phyloP scores from a whole-genome alignment of 139 green algal species.

The Closterium sp. region DNA sequence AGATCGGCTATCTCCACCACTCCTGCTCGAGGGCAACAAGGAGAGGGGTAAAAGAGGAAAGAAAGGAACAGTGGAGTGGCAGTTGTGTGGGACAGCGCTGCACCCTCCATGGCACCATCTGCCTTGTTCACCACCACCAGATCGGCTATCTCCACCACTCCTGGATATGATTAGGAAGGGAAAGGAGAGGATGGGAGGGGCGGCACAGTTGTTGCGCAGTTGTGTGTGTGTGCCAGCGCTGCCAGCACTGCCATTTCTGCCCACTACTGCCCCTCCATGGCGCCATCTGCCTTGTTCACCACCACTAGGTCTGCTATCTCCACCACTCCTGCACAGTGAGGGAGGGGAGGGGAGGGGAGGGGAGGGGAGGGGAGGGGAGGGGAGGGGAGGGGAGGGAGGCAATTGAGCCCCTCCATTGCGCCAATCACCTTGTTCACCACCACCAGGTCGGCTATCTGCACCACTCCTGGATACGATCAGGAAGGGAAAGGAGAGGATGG shows the following conservation, averaged over 20 bases:
- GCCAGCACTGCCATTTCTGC: neutral
- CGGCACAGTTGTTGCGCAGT: too few relatives aligned
- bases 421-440: conserved; percentile 46
- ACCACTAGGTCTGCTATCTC: conserved; percentile 43
- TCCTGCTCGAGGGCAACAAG: neutral
- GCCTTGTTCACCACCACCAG: too few relatives aligned
- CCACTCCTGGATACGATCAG: too few relatives aligned
- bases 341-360: neutral
- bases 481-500: too few relatives aligned
- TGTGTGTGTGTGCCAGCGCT: too few relatives aligned
- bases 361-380: neutral
- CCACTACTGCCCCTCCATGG: neutral
- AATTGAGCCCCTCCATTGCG: neutral
- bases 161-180: too few relatives aligned
- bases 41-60: neutral
- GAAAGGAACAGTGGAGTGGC: too few relatives aligned
- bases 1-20: conserved; percentile 42
- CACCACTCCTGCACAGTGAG: conserved; percentile 29
- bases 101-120: too few relatives aligned
- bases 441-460: conserved; percentile 39
- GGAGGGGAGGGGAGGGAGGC: too few relatives aligned
- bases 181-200: too few relatives aligned
- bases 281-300: conserved; percentile 46
- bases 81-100: too few relatives aligned
- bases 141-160: too few relatives aligned